phyloP scores from a whole-genome alignment of 2,329 filamentous ascomycete species.

The Pestalotiopsis sp. region DNA sequence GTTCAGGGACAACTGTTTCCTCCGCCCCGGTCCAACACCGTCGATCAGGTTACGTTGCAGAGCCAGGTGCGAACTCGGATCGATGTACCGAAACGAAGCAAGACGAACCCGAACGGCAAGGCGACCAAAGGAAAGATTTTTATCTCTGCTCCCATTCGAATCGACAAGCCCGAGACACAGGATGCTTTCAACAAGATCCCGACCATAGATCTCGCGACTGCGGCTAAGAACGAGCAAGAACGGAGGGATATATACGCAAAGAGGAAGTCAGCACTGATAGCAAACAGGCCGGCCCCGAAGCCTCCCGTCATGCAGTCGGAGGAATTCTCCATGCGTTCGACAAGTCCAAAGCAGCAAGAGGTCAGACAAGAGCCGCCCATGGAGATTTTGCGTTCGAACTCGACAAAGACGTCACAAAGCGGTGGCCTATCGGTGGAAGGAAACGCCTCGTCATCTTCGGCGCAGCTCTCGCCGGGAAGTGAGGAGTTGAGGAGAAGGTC shows the following conservation, averaged over 20 bases:
- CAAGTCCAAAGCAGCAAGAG: slow-evolving; percentile 42
- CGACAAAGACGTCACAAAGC: slow-evolving; percentile 25
- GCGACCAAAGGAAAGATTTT: slow-evolving; percentile 40
- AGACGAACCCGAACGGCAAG: slow-evolving; percentile 24
- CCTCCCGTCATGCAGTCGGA: slow-evolving; percentile 36
- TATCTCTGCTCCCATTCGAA: slow-evolving; percentile 54
- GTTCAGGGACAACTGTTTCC: slow-evolving; percentile 45
- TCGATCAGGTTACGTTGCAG: slow-evolving; percentile 20
- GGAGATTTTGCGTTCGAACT: slow-evolving; percentile 25
- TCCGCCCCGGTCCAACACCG: slow-evolving; percentile 34
- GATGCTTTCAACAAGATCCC: slow-evolving; percentile 30
- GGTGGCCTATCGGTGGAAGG: slow-evolving; percentile 31
- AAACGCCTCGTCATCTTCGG: slow-evolving; percentile 46
- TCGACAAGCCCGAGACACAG: slow-evolving; percentile 23
- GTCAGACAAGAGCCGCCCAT: slow-evolving; percentile 28
- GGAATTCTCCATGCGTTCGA: slow-evolving; percentile 35
- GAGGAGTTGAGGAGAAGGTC: slow-evolving; percentile 56
- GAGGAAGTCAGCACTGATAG: slow-evolving; percentile 33
- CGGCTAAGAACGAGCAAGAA: slow-evolving; percentile 48
- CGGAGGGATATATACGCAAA: slow-evolving; percentile 38
- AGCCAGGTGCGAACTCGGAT: slow-evolving; percentile 17
- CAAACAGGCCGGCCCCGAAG: slow-evolving; percentile 38
- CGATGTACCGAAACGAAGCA: slow-evolving; percentile 16
- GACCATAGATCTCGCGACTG: slow-evolving; percentile 53
- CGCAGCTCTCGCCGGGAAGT: slow-evolving; percentile 52